Percentiles rank a stretch among this genome's conserved stretches.
Conservation (phyloP, 257 asterid genomes). For the Fraxinus anomala region DNA sequence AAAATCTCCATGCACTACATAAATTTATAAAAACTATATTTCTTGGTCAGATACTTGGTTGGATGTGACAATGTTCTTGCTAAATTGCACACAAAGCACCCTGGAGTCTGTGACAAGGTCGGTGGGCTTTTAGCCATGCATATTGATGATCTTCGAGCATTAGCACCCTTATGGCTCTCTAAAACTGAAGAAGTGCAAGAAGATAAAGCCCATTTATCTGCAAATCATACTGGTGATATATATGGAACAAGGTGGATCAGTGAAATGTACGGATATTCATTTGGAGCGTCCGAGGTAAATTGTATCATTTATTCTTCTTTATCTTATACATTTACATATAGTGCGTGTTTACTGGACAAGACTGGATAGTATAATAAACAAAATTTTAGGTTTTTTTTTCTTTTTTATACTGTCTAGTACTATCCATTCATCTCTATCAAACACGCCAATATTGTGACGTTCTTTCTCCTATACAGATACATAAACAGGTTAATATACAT, state of each 20-base stretch:
- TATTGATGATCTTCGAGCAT: constrained; percentile 90
- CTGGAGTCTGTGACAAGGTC: constrained; percentile 90
- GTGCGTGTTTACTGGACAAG: neutral
- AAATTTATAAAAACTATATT: constrained; percentile 16
- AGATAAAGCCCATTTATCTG: constrained; percentile 88
- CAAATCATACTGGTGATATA: constrained; percentile 82
- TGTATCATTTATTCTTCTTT: neutral
- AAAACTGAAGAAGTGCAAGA: constrained; percentile 85
- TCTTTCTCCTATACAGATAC: constrained; percentile 1
- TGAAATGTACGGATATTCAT: constrained; percentile 98
- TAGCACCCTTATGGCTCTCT: constrained; percentile 91
- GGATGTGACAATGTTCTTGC: constrained; percentile 91
- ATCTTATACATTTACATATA: constrained; percentile 10
- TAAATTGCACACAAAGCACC: constrained; percentile 84
- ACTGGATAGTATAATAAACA: neutral
- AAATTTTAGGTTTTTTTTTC: neutral
- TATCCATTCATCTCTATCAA: neutral
- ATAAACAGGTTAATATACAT: neutral
- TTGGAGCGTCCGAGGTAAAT: constrained; percentile 93
- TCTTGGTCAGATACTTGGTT: constrained; percentile 72
- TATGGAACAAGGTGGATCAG: constrained; percentile 87
- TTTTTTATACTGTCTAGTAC: neutral
- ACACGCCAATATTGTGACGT: neutral
- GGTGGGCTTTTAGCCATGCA: constrained; percentile 98
- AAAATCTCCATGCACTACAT: too few relatives aligned